Evolutionary conservation across 345 rosid species (phyloP).

Genomic region (Eucalyptus curtisii): DNA sequence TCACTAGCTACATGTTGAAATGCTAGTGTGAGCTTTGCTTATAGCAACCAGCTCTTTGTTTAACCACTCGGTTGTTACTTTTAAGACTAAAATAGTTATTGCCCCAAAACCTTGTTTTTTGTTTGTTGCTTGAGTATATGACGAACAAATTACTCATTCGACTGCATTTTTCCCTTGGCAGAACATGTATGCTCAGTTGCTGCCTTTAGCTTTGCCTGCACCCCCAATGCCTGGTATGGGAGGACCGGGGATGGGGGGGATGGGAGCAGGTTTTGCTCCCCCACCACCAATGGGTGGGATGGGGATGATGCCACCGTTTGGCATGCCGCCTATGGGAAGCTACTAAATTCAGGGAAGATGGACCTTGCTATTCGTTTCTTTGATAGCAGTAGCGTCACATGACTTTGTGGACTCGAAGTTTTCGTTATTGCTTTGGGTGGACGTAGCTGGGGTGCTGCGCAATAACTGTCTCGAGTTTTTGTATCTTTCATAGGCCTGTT

Average conservation of each 20-base stretch:
- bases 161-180: constrained; percentile 6
- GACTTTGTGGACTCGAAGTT: neutral
- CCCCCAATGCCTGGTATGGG: constrained; percentile 83
- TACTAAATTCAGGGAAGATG: constrained; percentile 7
- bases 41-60: neutral
- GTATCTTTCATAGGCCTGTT: neutral
- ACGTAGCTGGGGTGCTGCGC: neutral
- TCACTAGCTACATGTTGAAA: neutral
- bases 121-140: neutral
- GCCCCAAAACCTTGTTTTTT: neutral
- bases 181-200: constrained; percentile 85
- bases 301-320: constrained; percentile 63
- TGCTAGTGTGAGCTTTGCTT: neutral
- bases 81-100: neutral
- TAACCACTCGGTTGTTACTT: neutral
- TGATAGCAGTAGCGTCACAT: neutral
- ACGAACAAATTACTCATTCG: neutral
- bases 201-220: constrained; percentile 77
- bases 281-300: constrained; percentile 45
- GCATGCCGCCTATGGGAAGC: constrained; percentile 56
- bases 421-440: neutral
- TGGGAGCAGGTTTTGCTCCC: constrained; percentile 26
- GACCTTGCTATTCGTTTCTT: neutral
- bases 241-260: constrained; percentile 41
- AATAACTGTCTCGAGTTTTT: neutral